Base-by-base conservation (phyloP, 257 asterid genomes). In the Fraxinus americana region DNA sequence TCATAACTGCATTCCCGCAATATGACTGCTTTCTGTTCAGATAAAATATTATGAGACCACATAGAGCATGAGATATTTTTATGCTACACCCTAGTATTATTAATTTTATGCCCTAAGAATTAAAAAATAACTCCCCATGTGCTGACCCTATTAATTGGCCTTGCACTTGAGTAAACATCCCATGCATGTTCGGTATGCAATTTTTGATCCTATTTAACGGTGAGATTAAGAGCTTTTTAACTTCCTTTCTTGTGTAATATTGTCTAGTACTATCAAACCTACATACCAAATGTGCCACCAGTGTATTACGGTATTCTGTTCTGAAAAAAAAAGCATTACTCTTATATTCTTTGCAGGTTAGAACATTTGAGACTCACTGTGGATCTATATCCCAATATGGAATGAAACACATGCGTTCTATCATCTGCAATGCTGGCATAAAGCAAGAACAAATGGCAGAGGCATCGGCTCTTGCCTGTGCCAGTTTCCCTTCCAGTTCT, bases 351-450 rank as follows among this genome's bases (percentile, higher is more conserved):
- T 70, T 41, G 8, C 93, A 89, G 96, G 96, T 92, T 32, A 83
- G 92, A 61, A 87, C 94, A 67, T 92, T 90, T 39, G 99, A 96
- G 89, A 81, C 90, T 7, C 82, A 76, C 17, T 96, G 99, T 32
- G 98, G 99, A 35, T 91, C 97, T 0, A 77, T 96, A 43, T 90
- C 98, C 27, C 98, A 96, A 67, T 96, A 93, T 35, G 98, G 99
- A 74, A 93, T 92, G 99, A 96, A 88, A 83, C 97, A 93, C 86
- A 91, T 92, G 99, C 92, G 98, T 9, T 85, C 95, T 0, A 57
- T 96, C 23, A 90, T 96, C 50, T 96, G 99, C 88, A 96, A 96
- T 19, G 88, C 89, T 7, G 97, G 97, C 43, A 88, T 91, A 72
- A 81, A 68, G 38, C 80, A 2, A 69, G 96, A 87, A 77, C 92